Evolutionary conservation across 257 asterid species (phyloP), one percentile per base, ranked within the genome.

Genomic region (Linaria vulgaris): DNA sequence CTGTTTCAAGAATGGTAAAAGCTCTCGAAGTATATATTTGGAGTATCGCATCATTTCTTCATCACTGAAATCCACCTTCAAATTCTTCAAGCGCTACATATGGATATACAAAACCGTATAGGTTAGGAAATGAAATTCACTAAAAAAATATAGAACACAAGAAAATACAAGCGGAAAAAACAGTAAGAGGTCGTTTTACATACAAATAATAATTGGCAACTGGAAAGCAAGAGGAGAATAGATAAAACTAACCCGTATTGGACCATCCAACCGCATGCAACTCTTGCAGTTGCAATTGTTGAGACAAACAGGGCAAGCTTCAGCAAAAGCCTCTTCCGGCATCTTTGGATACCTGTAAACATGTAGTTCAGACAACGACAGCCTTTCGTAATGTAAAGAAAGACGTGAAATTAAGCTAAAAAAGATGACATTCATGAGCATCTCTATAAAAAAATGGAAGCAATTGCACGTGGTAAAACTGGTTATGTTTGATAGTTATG

Each of bases 281-380:
- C 77, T 49, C 85, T 92, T 92, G 86, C 99, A 92, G 69, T 94
- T 94, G 83, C 97, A 94, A 72, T 85, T 90, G 15, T 68, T 61
- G 56, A 68, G 57, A 81, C 99, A 92, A 69, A 83, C 87, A 50
- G 99, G 99, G 73, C 99, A 92, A 66, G 79, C 78, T 72, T 85
- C 71, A 39, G 75, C 91, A 65, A 92, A 85, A 70, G 61, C 88
- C 80, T 79, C 90, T 78, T 85, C 85, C 8, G 81, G 61, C 87
- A 76, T 69, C 50, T 66, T 75, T 41, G 99, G 97, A 65, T 92
- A 92, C 99, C 99, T 88, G 77, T 41, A 68, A 73, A 54, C 50
- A 69, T 15, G 54, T 47, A 61, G 51, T 63, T 63, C 61, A 70
- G 76, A 62, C 43, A 43, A 53, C 27, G 58, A 24, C 47, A 17